Conservation (phyloP, 164 flowering plant species). For the Berberis vulgaris region DNA sequence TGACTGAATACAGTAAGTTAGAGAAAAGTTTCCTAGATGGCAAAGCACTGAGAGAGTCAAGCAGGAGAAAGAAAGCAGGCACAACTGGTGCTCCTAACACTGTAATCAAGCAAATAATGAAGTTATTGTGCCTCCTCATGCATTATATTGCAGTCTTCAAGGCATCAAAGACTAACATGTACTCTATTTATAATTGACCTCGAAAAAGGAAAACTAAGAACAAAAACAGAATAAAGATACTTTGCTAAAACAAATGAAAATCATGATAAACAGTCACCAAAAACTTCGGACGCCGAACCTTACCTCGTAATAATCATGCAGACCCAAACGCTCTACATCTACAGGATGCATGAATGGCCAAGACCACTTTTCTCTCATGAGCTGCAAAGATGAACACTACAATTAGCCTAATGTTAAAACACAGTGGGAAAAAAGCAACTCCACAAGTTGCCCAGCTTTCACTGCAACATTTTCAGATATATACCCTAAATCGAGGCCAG, state of each 20-base stretch:
- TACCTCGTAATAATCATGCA: slow-evolving; percentile 83
- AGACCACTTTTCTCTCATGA: slow-evolving; percentile 83
- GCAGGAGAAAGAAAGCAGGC: too few species aligned
- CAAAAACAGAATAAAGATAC: too few species aligned
- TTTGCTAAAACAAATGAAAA: background rate
- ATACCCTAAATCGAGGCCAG: background rate
- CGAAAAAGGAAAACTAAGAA: too few species aligned
- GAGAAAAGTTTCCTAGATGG: too few species aligned
- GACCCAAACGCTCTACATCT: slow-evolving; percentile 72
- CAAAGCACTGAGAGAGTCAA: too few species aligned
- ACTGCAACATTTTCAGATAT: background rate
- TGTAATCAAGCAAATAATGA: too few species aligned
- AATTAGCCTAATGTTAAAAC: background rate
- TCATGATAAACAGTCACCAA: background rate
- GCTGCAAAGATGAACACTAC: slow-evolving; percentile 24
- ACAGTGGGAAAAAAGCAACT: background rate
- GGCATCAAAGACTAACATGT: too few species aligned
- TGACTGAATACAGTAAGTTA: too few species aligned
- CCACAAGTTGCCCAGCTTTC: background rate
- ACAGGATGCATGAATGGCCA: slow-evolving; percentile 89
- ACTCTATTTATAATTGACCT: too few species aligned
- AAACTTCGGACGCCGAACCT: background rate
- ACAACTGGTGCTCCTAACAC: too few species aligned
- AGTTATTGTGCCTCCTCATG: too few species aligned
- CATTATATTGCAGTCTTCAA: too few species aligned